Evolutionary conservation across 192 early-diverging fungal species (phyloP).

Genomic region (Powellomyces hirtus): DNA sequence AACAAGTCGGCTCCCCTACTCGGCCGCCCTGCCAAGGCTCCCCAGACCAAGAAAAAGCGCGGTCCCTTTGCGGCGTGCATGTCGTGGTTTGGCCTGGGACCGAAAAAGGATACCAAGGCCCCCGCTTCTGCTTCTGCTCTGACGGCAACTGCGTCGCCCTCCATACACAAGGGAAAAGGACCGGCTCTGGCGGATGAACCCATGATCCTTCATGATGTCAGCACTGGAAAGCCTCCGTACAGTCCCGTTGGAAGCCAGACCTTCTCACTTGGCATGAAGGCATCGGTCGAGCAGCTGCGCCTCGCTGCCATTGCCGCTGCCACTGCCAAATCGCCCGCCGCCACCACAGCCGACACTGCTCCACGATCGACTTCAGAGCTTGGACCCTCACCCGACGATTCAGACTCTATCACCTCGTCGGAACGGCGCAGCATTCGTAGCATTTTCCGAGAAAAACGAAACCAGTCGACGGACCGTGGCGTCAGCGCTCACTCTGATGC

Average conservation of each 20-base stretch:
- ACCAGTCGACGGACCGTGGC: background rate
- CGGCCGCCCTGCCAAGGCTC: background rate
- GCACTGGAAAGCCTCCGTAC: background rate
- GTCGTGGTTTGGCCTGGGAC: background rate
- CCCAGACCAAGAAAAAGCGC: background rate
- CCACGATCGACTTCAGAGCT: background rate
- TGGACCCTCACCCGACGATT: too few species aligned
- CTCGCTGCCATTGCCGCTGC: background rate
- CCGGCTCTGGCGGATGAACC: background rate
- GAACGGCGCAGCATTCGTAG: conserved; percentile 1
- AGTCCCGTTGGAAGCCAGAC: too few species aligned
- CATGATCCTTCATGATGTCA: background rate
- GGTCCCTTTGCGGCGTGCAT: background rate
- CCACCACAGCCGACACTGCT: background rate
- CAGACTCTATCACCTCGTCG: too few species aligned
- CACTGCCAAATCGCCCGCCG: background rate
- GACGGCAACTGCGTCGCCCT: background rate
- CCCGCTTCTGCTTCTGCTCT: background rate
- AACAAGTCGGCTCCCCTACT: background rate
- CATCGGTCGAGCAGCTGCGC: background rate
- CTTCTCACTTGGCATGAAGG: too few species aligned
- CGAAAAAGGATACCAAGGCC: background rate
- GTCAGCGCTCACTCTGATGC: background rate
- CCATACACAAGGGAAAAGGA: background rate
- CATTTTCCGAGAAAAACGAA: background rate